phyloP scores from a whole-genome alignment of 108 stramenopile genomes.

The Conticribra guillardii region DNA sequence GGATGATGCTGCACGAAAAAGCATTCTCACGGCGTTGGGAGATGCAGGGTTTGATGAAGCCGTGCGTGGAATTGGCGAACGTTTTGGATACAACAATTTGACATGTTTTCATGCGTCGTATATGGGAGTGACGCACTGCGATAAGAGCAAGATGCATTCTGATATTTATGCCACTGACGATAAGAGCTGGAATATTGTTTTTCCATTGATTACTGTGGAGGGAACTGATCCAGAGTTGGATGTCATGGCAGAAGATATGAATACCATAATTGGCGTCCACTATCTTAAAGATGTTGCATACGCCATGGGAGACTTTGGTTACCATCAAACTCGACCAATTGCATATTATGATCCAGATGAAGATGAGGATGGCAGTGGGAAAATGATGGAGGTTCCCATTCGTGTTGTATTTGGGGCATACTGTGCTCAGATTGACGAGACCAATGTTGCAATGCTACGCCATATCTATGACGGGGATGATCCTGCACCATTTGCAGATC shows the following conservation, averaged over 20 bases:
- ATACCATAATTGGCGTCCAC: constrained; percentile 52
- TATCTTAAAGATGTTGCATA: constrained; percentile 59
- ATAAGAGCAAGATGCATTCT: constrained; percentile 44
- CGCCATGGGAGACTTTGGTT: constrained; percentile 57
- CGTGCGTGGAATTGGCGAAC: constrained; percentile 40
- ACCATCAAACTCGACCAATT: constrained; percentile 51
- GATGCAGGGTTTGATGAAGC: constrained; percentile 47
- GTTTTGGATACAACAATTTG: constrained; percentile 46
- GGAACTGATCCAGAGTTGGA: constrained; percentile 45
- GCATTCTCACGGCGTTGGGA: constrained; percentile 40
- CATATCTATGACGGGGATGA: constrained; percentile 60
- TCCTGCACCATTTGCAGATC: constrained; percentile 59
- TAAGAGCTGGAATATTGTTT: constrained; percentile 52
- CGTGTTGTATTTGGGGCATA: constrained; percentile 55
- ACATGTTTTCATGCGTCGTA: constrained; percentile 50
- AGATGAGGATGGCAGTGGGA: constrained; percentile 1
- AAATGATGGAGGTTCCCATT: constrained; percentile 23
- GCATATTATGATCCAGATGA: constrained; percentile 38
- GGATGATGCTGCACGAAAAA: constrained; percentile 43
- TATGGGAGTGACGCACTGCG: constrained; percentile 56
- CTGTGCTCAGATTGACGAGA: constrained; percentile 57
- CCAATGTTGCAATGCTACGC: constrained; percentile 47
- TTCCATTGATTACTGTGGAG: constrained; percentile 51
- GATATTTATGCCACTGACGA: constrained; percentile 51
- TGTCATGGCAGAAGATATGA: constrained; percentile 53